Evolutionary conservation across 257 asterid species (phyloP), one percentile per base, ranked within the genome.

Genomic region (Avicennia marina): DNA sequence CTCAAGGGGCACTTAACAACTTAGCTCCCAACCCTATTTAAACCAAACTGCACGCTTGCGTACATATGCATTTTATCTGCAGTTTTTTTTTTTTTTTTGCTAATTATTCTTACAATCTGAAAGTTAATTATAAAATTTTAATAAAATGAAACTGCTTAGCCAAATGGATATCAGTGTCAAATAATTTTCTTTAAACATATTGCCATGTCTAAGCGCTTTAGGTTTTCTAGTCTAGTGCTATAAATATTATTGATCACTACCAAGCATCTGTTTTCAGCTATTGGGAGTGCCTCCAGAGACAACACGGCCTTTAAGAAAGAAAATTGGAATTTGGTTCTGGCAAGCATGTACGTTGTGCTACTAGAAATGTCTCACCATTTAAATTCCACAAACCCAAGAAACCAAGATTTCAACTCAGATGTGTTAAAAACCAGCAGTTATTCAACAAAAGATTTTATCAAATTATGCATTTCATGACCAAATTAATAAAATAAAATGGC

Each of bases 401-500:
- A 33, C 42, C 47, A 56, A 36, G 32, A n/a, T 10, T 38, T 25
- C 17, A 41, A 32, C 51, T 62, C 27, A 44, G 42, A 48, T 33
- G 32, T 51, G 49, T 34, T 33, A 24, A 52, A 8, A 34, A 52
- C 33, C 68, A 63, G 25, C 31, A 57, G 5, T 53, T 20, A 58
- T 53, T 47, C 17, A 51, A 59, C 55, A 47, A 24, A 18, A 58
- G 31, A 42, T 27, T 49, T 32, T 55, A 40, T 45, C n/a, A 25
- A 51, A 57, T 38, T 19, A 58, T 34, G 63, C 41, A 22, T 58
- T 13, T 0, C 39, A 54, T 38, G 34, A 64, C 24, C 51, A 60
- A 34, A 63, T 32, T 36, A 21, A 43, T 33, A 22, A 65, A n/a
- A n/a, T 11, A 68, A 29, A 65, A 36, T 24, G 48, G 24, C 57